Evolutionary conservation across 805 yeast genomes (phyloP).

Genomic region (Metschnikowia sp.): DNA sequence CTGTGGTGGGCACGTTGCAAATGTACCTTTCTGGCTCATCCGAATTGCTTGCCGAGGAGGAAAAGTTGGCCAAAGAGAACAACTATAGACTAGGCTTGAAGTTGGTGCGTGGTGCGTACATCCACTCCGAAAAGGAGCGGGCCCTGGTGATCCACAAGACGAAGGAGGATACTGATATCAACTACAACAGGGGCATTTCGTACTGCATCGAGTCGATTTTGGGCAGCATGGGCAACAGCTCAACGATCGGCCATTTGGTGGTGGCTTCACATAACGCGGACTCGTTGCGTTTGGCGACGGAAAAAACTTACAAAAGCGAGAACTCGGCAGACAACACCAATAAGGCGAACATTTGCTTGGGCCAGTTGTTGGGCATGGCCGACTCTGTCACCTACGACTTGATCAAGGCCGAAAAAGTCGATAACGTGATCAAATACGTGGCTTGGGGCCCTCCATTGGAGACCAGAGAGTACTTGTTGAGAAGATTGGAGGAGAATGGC

Average conservation of each 20-base stretch:
- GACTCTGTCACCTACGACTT: conserved; percentile 81
- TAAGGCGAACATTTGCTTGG: conserved; percentile 70
- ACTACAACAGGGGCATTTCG: conserved; percentile 69
- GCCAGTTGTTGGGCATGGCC: conserved; percentile 94
- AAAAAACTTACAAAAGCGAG: conserved; percentile 37
- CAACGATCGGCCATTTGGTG: conserved; percentile 70
- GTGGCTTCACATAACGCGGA: conserved; percentile 87
- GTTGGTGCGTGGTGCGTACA: conserved; percentile 92
- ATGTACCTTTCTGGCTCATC: conserved; percentile 79
- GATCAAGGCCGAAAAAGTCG: conserved; percentile 58
- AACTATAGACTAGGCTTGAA: conserved; percentile 79
- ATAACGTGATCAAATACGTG: conserved; percentile 85
- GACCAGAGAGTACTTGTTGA: conserved; percentile 81
- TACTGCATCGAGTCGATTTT: conserved; percentile 59
- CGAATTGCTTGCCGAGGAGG: conserved; percentile 58
- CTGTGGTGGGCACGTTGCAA: conserved; percentile 89
- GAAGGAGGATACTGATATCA: conserved; percentile 75
- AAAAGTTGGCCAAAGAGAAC: conserved; percentile 55
- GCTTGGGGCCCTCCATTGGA: conserved; percentile 98
- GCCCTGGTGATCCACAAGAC: conserved; percentile 63
- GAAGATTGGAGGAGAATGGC: conserved; percentile 94
- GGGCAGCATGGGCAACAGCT: conserved; percentile 38
- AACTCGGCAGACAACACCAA: conserved; percentile 14
- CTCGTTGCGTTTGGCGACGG: conserved; percentile 72
- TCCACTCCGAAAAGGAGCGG: conserved; percentile 82